Evolutionary conservation across 345 rosid genomes (phyloP).

Genomic region (Punica granatum): DNA sequence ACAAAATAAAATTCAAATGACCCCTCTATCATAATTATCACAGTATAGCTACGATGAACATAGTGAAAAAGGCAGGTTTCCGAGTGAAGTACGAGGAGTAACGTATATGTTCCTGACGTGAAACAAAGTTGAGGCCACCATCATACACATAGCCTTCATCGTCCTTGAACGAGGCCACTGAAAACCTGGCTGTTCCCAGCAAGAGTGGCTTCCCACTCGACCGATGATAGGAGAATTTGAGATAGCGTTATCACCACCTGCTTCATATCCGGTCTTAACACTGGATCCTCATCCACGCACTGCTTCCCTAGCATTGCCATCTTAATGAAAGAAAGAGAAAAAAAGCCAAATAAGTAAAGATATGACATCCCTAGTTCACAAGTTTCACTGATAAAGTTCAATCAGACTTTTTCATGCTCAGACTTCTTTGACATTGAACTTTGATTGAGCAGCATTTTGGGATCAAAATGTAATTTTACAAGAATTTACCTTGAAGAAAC

Average conservation of each 20-base stretch:
- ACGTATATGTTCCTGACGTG: background rate
- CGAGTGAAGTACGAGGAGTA: background rate
- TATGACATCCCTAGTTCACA: background rate
- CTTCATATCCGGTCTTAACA: slow-evolving; percentile 93
- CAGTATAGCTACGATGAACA: background rate
- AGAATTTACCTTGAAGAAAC: slow-evolving; percentile 71
- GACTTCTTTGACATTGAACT: background rate
- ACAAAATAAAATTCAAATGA: background rate
- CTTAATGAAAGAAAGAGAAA: slow-evolving; percentile 22
- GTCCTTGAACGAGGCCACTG: slow-evolving; percentile 95
- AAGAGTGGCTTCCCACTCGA: slow-evolving; percentile 99
- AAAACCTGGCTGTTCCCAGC: slow-evolving; percentile 97
- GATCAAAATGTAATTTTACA: background rate
- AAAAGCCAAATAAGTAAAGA: slow-evolving; percentile 6
- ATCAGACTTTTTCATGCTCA: background rate
- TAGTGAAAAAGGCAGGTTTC: background rate
- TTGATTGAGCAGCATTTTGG: background rate
- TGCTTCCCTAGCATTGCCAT: slow-evolving; percentile 87
- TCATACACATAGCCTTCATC: slow-evolving; percentile 25
- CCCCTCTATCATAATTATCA: background rate
- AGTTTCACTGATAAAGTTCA: background rate
- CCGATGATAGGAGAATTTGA: slow-evolving; percentile 79
- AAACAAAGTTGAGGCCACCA: background rate
- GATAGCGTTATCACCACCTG: slow-evolving; percentile 82
- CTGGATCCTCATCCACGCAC: slow-evolving; percentile 87